These are phyloP conservation scores for Gonapodya sp. DNA, from an alignment of 192 early-diverging fungal genomes.

Conservation along the genomic window DNA sequence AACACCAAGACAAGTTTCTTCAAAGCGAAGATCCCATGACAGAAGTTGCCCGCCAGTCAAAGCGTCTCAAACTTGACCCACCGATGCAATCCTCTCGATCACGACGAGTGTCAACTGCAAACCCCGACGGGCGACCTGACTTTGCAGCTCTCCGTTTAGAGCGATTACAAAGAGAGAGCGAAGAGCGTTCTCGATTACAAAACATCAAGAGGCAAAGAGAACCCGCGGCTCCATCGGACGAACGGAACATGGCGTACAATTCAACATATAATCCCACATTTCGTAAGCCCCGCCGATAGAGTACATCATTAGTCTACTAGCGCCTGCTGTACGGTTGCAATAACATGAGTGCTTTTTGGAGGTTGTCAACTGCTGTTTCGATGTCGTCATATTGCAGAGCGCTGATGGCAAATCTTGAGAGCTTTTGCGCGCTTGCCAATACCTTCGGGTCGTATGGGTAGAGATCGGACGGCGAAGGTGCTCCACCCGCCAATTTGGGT, in stretches of 20 bases:
- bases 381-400: slow-evolving; percentile 93
- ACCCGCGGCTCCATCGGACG: background rate
- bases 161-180: background rate
- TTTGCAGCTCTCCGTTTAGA: background rate
- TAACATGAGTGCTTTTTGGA: slow-evolving; percentile 53
- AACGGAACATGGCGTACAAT: background rate
- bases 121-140: no score
- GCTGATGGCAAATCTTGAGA: slow-evolving; percentile 83
- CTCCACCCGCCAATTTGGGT: background rate
- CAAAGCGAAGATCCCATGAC: background rate
- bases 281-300: background rate
- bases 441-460: slow-evolving; percentile 23
- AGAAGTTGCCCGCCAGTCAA: background rate
- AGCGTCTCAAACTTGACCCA: background rate
- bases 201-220: background rate
- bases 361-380: slow-evolving; percentile 65
- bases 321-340: slow-evolving; percentile 22
- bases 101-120: no score
- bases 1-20: background rate
- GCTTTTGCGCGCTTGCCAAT: slow-evolving; percentile 69
- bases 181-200: background rate
- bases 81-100: background rate
- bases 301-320: background rate
- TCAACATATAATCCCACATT: background rate
- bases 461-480: background rate